Percentiles rank a stretch among this genome's conserved stretches.
phyloP scores from a whole-genome alignment of 108 stramenopile genomes.

The Pseudonitzschia multiseries region DNA sequence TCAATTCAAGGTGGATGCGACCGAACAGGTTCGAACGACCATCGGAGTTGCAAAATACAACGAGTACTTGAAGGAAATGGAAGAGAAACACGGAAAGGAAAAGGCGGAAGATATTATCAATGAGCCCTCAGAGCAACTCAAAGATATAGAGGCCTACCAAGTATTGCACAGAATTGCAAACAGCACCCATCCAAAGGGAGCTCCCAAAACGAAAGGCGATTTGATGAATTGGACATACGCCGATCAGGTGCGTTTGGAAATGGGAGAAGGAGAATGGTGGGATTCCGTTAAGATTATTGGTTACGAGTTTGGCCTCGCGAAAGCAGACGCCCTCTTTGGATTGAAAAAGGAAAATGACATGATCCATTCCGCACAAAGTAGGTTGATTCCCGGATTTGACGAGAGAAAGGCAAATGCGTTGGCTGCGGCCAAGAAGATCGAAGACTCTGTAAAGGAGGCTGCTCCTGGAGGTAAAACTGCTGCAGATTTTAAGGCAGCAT shows the following conservation, averaged over 20 bases:
- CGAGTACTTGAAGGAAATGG: conserved; percentile 35
- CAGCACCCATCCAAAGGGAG: conserved; percentile 34
- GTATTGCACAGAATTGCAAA: conserved; percentile 33
- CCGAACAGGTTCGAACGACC: conserved; percentile 26
- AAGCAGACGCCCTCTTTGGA: conserved; percentile 33
- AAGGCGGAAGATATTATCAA: conserved; percentile 32
- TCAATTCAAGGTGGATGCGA: conserved; percentile 32
- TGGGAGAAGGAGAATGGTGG: conserved; percentile 39
- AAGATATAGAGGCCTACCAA: conserved; percentile 31
- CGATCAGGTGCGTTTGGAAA: conserved; percentile 38
- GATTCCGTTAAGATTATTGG: conserved; percentile 35
- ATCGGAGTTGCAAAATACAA: conserved; percentile 48
- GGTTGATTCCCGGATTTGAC: conserved; percentile 24
- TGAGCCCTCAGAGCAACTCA: conserved; percentile 29
- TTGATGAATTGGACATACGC: conserved; percentile 30
- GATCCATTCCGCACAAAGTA: conserved; percentile 24
- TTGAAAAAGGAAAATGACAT: conserved; percentile 28
- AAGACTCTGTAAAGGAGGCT: conserved; percentile 24
- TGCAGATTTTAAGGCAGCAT: conserved; percentile 27
- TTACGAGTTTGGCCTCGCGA: conserved; percentile 33
- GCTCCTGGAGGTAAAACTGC: conserved; percentile 20
- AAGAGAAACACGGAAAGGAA: conserved; percentile 38
- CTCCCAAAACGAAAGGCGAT: conserved; percentile 32
- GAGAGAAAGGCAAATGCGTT: conserved; percentile 12
- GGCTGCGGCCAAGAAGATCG: conserved; percentile 20